These are phyloP conservation scores for Friedmanniomyces endolithicus DNA, from an alignment of 495 filamentous ascomycete species.

Conservation along the genomic window DNA sequence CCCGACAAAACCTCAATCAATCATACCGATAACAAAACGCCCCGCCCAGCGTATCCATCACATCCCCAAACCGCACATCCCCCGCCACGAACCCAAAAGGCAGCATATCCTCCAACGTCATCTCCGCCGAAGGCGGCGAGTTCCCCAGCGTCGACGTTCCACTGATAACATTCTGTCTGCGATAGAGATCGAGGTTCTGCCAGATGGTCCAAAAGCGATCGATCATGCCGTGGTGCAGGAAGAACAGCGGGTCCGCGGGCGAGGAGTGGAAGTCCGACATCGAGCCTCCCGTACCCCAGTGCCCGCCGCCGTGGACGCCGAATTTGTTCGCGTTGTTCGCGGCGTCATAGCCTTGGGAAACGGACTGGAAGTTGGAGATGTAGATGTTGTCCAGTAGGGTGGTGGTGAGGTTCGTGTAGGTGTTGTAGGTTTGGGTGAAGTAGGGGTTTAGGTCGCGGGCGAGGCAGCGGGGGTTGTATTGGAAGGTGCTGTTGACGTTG, in stretches of 20 bases:
- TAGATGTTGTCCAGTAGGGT: constrained; percentile 33
- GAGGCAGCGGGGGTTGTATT: constrained; percentile 52
- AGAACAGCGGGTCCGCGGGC: constrained; percentile 56
- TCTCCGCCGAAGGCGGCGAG: constrained; percentile 33
- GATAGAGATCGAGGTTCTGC: constrained; percentile 44
- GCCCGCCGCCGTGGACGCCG: constrained; percentile 50
- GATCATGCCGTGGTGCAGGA: constrained; percentile 55
- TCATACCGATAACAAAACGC: constrained; percentile 45
- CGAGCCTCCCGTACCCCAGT: constrained; percentile 49
- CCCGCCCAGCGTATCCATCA: constrained; percentile 40
- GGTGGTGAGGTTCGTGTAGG: constrained; percentile 9
- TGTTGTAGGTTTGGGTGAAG: constrained; percentile 30
- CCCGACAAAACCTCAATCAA: neutral
- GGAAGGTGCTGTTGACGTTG: constrained; percentile 8
- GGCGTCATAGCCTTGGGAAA: constrained; percentile 36
- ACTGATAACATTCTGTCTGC: constrained; percentile 33
- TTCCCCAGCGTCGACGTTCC: constrained; percentile 49
- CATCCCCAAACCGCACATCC: constrained; percentile 32
- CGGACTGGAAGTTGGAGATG: constrained; percentile 41
- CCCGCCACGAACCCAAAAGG: constrained; percentile 26
- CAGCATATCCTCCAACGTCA: constrained; percentile 34
- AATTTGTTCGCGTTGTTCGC: constrained; percentile 33
- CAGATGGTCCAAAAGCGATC: constrained; percentile 58
- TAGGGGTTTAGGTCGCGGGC: constrained; percentile 48
- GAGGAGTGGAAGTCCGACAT: constrained; percentile 42